Evolutionary conservation across 345 rosid genomes (phyloP), one percentile per base, ranked within the genome.

Genomic region (Citrus cavaleriei): DNA sequence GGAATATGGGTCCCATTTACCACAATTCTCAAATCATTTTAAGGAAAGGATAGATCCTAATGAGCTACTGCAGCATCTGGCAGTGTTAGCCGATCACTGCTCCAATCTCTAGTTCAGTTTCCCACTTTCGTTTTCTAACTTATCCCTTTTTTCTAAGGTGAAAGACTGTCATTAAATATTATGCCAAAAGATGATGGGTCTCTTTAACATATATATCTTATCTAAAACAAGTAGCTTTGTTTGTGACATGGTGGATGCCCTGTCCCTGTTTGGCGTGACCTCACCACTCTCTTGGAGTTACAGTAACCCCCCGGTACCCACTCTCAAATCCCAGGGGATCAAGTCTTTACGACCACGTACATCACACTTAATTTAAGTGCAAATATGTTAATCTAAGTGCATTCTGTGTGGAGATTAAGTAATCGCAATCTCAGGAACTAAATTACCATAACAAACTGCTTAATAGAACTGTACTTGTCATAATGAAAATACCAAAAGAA

Each of bases 1-100:
- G 60, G 19, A 76, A 63, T 21, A 57, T 76, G 79, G 81, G 49
- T 37, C 72, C 82, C 77, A 49, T 61, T 10, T 35, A 46, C 71
- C 68, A 19, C 63, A 55, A 51, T 61, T 51, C 54, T 21, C 4
- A 8, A 10, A 22, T 63, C 66, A 25, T 8, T 74, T 74, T 25
- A 1, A 32, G 21, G 14, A 70, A 46, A 25, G 6, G 10, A 24
- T 25, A 27, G n/a, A 69, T 46, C 37, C 70, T 18, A 46, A 70
- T 27, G 27, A 46, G n/a, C n/a, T 70, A 16, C 14, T 46, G 37
- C 0, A 46, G 51, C 51, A 46, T 13, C 5, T 16, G 7, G 59
- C n/a, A 21, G 27, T 9, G 25, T n/a, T 59, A 59, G 46, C 16
- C 7, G 10, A 32, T 9, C 24, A 32, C 13, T 65, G 40, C 24